Conservation (phyloP, 768 basidiomycete species). For the Kondoa malvinella region DNA sequence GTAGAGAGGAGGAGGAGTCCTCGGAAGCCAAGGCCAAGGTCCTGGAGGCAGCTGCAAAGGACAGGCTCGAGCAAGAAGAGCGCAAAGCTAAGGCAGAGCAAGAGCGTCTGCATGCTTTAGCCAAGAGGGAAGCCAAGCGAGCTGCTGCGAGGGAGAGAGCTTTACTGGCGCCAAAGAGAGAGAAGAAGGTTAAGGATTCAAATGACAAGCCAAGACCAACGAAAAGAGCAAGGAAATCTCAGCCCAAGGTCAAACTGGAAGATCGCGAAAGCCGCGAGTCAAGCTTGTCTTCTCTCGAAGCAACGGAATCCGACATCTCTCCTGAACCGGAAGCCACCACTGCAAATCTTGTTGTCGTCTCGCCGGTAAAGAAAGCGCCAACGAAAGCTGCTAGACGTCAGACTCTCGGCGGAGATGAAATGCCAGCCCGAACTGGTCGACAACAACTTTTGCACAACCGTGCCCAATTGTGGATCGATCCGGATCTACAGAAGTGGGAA, state of each 20-base stretch:
- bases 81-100: constrained; percentile 3
- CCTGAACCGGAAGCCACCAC: no score
- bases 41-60: no score
- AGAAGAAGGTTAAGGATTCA: neutral
- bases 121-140: neutral
- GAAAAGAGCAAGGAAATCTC: no score
- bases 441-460: neutral
- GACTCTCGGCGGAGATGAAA: neutral
- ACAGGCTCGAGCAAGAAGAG: constrained; percentile 7
- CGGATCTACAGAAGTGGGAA: neutral
- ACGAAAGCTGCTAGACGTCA: neutral
- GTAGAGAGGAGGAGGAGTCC: neutral
- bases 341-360: no score
- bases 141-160: neutral
- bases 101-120: neutral
- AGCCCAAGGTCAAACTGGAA: no score
- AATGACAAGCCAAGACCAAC: no score
- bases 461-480: neutral
- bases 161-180: neutral
- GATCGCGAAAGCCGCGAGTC: no score
- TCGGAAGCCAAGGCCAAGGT: neutral
- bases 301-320: no score
- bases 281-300: no score
- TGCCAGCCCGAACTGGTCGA: neutral
- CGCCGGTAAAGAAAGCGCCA: no score